These are phyloP conservation scores for Rhipidocladum racemiflorum DNA, from an alignment of 176 grass and related monocot species.

Conservation along the genomic window DNA sequence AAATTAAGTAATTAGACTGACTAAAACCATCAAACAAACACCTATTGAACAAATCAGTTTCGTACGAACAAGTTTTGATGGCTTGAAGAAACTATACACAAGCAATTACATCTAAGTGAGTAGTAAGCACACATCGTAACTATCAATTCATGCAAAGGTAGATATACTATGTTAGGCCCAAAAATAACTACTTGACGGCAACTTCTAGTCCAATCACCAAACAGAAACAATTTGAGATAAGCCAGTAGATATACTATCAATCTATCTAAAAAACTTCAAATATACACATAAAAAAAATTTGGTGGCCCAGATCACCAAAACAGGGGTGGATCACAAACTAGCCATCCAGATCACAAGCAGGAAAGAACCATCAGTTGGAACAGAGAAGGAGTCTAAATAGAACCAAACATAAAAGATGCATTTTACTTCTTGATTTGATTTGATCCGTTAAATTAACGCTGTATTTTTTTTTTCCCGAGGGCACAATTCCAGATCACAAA, in stretches of 20 bases:
- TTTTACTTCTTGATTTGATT: not conserved
- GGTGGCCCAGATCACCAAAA: constrained; percentile 11
- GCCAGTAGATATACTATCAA: not conserved
- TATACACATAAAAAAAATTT: not conserved
- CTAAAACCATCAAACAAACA: not conserved
- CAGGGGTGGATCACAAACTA: not conserved
- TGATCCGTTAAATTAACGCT: not conserved
- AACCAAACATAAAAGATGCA: not conserved
- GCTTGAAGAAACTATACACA: not conserved
- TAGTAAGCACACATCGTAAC: not conserved
- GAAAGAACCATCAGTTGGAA: not conserved
- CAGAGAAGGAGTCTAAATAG: not conserved
- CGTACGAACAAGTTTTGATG: not conserved
- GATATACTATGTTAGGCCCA: not conserved
- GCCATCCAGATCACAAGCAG: constrained; percentile 8
- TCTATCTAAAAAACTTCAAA: not conserved
- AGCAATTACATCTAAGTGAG: not conserved
- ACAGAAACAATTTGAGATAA: not conserved
- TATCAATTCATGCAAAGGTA: not conserved
- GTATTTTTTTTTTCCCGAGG: not conserved
- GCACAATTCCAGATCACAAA: constrained; percentile 29
- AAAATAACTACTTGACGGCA: not conserved
- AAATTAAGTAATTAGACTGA: not conserved
- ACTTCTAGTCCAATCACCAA: not conserved
- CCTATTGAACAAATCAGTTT: not conserved